Evolutionary conservation across 257 asterid species (phyloP).

Genomic region (Vinca minor): DNA sequence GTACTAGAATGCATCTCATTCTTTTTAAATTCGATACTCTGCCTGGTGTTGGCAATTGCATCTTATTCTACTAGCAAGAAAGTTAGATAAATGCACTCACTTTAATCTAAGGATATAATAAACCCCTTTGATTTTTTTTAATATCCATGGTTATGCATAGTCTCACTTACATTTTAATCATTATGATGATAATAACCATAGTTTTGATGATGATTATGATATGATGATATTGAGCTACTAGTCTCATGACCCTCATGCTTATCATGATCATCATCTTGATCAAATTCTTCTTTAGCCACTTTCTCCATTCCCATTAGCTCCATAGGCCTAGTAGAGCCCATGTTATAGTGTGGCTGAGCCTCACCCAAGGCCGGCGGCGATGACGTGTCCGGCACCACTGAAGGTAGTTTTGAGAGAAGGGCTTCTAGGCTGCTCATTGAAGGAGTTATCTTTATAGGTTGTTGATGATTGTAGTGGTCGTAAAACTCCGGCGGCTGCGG

Average conservation of each 20-base stretch:
- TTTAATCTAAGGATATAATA: too few species aligned
- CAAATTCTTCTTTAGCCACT: conserved; percentile 53
- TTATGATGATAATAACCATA: conserved; percentile 36
- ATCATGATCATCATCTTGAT: too few species aligned
- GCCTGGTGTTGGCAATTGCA: too few species aligned
- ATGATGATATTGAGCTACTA: conserved; percentile 34
- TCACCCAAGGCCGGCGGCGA: conserved; percentile 18
- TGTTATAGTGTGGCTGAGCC: conserved; percentile 31
- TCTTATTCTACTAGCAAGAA: not conserved
- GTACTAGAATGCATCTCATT: too few species aligned
- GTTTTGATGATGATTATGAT: too few species aligned
- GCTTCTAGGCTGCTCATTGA: conserved; percentile 98
- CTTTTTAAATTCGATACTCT: too few species aligned
- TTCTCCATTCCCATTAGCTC: conserved; percentile 39
- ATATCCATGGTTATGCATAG: conserved; percentile 42
- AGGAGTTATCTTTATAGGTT: conserved; percentile 57
- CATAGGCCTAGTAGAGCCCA: conserved; percentile 19
- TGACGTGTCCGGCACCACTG: conserved; percentile 48
- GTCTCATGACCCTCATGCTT: conserved; percentile 33
- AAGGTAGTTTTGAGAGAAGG: conserved; percentile 84
- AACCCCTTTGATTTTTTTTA: too few species aligned
- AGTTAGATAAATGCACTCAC: conserved; percentile 17
- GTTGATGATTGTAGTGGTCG: conserved; percentile 32
- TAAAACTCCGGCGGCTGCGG: conserved; percentile 22
- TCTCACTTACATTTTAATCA: conserved; percentile 61